Evolutionary conservation across 768 basidiomycete species (phyloP).

Genomic region (Mycena haematopus): DNA sequence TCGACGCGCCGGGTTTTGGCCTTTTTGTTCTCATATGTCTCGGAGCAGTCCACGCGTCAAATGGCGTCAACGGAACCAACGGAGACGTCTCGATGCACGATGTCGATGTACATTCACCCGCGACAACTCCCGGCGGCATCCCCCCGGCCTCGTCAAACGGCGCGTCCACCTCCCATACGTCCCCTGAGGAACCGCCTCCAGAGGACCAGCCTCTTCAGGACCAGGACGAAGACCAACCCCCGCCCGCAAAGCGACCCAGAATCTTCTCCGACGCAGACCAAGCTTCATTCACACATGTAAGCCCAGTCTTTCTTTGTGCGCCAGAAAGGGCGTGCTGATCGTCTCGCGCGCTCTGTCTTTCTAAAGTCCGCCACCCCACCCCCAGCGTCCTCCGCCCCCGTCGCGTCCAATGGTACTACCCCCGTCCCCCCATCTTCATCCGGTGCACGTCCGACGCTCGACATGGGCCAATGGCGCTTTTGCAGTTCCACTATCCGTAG

Average conservation of each 20-base stretch:
- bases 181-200: constrained; percentile 41
- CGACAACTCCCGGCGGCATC: constrained; percentile 44
- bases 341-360: constrained; percentile 42
- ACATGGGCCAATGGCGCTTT: constrained; percentile 78
- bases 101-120: constrained; percentile 44
- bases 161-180: constrained; percentile 41
- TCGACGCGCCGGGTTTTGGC: constrained; percentile 31
- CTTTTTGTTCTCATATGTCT: constrained; percentile 26
- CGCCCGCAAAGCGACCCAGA: constrained; percentile 84
- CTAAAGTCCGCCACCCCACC: constrained; percentile 80
- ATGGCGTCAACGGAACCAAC: constrained; percentile 47
- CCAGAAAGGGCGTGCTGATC: constrained; percentile 63
- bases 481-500: constrained; percentile 77
- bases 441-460: constrained; percentile 52
- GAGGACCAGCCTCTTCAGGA: constrained; percentile 30
- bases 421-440: constrained; percentile 40
- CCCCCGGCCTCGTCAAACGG: constrained; percentile 48
- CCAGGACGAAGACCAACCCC: constrained; percentile 68
- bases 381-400: constrained; percentile 57
- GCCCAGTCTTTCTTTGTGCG: constrained; percentile 54
- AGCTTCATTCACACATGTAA: constrained; percentile 77
- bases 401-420: constrained; percentile 43
- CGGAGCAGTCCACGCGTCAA: constrained; percentile 44
- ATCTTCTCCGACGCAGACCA: constrained; percentile 79
- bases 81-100: constrained; percentile 49